Evolutionary conservation across 257 asterid genomes (phyloP).

Genomic region (Paulownia fortunei): DNA sequence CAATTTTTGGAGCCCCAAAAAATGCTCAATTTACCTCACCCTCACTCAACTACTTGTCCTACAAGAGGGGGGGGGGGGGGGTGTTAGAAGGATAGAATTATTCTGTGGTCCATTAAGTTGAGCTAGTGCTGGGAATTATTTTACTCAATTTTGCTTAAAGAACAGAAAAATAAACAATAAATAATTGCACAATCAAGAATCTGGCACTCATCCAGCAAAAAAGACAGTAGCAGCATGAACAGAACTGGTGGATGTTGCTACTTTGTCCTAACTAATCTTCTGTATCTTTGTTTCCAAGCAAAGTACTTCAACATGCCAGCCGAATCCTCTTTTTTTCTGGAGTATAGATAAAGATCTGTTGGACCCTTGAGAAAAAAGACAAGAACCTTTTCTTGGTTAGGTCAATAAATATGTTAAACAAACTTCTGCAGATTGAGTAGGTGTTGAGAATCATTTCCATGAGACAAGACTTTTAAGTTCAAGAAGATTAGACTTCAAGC

Average conservation of each 20-base stretch:
- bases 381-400: constrained; percentile 23
- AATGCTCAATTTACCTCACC: no score
- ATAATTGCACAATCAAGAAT: constrained; percentile 17
- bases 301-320: constrained; percentile 28
- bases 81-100: no score
- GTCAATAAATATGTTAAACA: constrained; percentile 33
- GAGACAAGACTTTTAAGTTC: constrained; percentile 22
- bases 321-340: constrained; percentile 20
- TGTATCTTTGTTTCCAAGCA: constrained; percentile 53
- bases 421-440: constrained; percentile 31
- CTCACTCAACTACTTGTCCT: no score
- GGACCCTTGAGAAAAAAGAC: background rate
- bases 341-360: constrained; percentile 1
- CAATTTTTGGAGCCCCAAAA: background rate
- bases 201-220: constrained; percentile 30
- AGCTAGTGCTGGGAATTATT: background rate
- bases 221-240: constrained; percentile 25
- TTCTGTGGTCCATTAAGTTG: constrained; percentile 18
- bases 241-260: constrained; percentile 24
- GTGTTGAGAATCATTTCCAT: constrained; percentile 10
- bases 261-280: constrained; percentile 35
- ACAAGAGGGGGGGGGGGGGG: background rate
- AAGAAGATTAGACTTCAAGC: constrained; percentile 24
- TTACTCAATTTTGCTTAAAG: background rate
- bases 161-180: background rate